Conservation (phyloP, 2,329 filamentous ascomycete species). For the Botryosphaeria dothidea region DNA sequence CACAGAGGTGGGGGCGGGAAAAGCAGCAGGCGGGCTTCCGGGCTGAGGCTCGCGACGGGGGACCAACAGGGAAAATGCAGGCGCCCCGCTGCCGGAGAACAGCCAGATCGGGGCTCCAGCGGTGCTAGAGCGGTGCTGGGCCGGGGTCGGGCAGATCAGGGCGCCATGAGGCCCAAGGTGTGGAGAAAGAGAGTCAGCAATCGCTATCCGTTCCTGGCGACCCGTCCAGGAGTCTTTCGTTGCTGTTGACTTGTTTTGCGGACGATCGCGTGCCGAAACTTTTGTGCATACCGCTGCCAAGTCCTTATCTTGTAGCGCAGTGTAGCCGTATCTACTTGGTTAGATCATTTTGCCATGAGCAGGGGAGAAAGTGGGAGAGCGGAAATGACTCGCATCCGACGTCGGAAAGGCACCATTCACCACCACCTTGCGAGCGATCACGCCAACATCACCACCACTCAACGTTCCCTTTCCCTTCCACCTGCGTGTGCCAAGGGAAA, state of each 20-base stretch:
- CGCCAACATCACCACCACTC: conserved; percentile 1
- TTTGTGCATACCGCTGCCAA: no score
- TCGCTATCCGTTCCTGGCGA: not conserved
- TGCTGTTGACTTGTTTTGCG: no score
- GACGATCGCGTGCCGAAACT: no score
- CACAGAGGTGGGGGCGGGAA: not conserved
- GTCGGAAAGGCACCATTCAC: not conserved
- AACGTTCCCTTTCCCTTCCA: conserved; percentile 26
- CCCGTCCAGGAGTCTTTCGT: no score
- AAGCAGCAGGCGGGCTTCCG: not conserved
- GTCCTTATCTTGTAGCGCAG: no score
- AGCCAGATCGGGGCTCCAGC: not conserved
- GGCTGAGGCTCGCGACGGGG: not conserved
- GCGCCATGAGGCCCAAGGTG: not conserved
- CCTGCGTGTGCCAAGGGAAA: not conserved
- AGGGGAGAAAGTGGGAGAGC: not conserved
- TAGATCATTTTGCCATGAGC: not conserved
- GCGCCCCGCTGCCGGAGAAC: conserved; percentile 12
- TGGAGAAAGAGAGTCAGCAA: not conserved
- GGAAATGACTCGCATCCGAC: not conserved
- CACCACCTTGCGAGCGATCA: conserved; percentile 23
- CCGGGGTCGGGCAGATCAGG: conserved; percentile 1
- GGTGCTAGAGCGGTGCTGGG: not conserved
- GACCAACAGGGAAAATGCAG: not conserved
- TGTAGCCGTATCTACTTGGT: no score